Evolutionary conservation across 1,139 yeast species (phyloP), one percentile per base, ranked within the genome.

Genomic region (Nakaseomyces glabratus): DNA sequence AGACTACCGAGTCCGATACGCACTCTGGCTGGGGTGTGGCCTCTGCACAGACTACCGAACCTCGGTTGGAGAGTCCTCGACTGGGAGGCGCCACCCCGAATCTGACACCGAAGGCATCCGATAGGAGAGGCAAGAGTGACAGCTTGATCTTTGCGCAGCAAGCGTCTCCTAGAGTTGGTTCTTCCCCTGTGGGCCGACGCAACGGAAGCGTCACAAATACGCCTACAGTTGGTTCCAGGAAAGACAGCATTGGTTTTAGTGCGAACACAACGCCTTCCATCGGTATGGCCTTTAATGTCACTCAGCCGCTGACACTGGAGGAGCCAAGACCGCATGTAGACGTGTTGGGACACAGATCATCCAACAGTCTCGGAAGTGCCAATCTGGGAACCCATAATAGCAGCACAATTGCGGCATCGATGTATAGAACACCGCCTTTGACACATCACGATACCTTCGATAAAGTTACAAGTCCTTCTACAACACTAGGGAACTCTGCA

Each of bases 21-120:
- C 50, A 46, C 31, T 42, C 51, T 10, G 51, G 49, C 8, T 48
- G 53, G 53, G 53, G 53, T 10, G 50, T 47, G 4, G 21, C 47
- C 7, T 20, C 40, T 9, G 14, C 26, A 28, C 24, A 25, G 35
- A 37, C 22, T 10, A n/a, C 23, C 4, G 22, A 24, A 14, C 21
- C 30, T 3, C n/a, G n/a, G n/a, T n/a, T n/a, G n/a, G n/a, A n/a
- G n/a, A n/a, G n/a, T n/a, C n/a, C n/a, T n/a, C n/a, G n/a, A n/a
- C n/a, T n/a, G n/a, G n/a, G n/a, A n/a, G 21, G 18, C 10, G 30
- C 12, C 8, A 26, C 16, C 10, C 30, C 30, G 2, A 26, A 21
- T 11, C n/a, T n/a, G n/a, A 19, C 29, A 2, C 17, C 13, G 13
- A 32, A 32, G 14, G 17, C 17, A 6, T 20, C 33, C 5, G 23